A percentile compares a stretch with the other conserved stretches of the same genome.
Evolutionary conservation across 1,284 basidiomycete genomes (phyloP).

Genomic region (Mycena citricolor): DNA sequence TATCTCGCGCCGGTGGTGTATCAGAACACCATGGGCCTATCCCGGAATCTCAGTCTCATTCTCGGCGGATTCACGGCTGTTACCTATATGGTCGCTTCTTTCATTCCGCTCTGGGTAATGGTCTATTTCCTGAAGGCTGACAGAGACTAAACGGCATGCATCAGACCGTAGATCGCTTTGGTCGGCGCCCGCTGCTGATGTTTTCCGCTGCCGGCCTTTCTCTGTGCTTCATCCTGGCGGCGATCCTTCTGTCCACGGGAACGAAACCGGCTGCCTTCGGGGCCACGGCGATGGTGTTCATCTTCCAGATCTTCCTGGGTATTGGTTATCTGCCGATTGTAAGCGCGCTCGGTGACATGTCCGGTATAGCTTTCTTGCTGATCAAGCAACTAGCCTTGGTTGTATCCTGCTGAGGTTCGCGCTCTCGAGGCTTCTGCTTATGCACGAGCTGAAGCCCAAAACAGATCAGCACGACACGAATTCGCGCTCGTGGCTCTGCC

Average conservation of each 20-base stretch:
- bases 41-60: slow-evolving; percentile 40
- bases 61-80: slow-evolving; percentile 41
- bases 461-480: slow-evolving; percentile 42
- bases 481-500: slow-evolving; percentile 36
- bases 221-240: slow-evolving; percentile 36
- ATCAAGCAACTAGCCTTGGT: slow-evolving; percentile 35
- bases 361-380: background rate
- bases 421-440: background rate
- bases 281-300: slow-evolving; percentile 41
- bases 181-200: slow-evolving; percentile 40
- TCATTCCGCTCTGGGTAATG: slow-evolving; percentile 43
- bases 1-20: slow-evolving; percentile 44
- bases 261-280: slow-evolving; percentile 35
- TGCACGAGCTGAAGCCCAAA: background rate
- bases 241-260: slow-evolving; percentile 36
- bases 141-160: background rate
- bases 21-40: slow-evolving; percentile 44
- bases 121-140: background rate
- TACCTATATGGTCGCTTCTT: slow-evolving; percentile 45
- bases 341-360: slow-evolving; percentile 12
- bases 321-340: slow-evolving; percentile 43
- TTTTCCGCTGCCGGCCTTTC: slow-evolving; percentile 40
- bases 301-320: slow-evolving; percentile 43
- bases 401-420: slow-evolving; percentile 42
- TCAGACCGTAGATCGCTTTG: slow-evolving; percentile 43